Evolutionary conservation across 73 alveolate species (phyloP).

Genomic region (Paramecium tetraurelia): DNA sequence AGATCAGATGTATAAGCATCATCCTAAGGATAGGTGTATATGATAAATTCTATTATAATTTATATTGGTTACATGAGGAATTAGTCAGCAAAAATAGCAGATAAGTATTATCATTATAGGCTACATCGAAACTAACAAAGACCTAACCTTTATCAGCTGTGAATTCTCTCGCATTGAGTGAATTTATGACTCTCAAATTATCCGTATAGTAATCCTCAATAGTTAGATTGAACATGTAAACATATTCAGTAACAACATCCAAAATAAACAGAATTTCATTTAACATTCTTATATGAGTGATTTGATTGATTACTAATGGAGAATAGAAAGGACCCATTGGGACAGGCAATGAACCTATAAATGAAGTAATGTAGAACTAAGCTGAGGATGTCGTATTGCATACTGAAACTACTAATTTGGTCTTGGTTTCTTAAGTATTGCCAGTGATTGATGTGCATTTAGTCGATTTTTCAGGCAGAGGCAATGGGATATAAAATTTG

Average conservation of each 20-base stretch:
- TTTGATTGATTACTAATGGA: not conserved
- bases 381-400: not conserved
- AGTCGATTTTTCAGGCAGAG: not conserved
- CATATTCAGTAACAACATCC: not conserved
- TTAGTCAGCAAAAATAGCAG: not conserved
- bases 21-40: not conserved
- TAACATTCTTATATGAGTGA: not conserved
- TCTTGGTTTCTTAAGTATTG: not conserved
- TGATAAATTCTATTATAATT: not conserved
- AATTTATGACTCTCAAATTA: not conserved
- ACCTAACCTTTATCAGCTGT: not conserved
- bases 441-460: not conserved
- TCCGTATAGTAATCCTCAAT: not conserved
- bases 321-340: conserved; percentile 6
- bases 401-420: not conserved
- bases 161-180: not conserved
- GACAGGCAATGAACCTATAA: not conserved
- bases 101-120: not conserved
- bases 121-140: conserved; percentile 32
- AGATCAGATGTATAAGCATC: not conserved
- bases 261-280: not conserved
- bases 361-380: not conserved
- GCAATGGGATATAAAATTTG: not conserved
- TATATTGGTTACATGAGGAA: not conserved
- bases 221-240: not conserved